Evolutionary conservation across 345 rosid genomes (phyloP).

Genomic region (Citrus sp.): DNA sequence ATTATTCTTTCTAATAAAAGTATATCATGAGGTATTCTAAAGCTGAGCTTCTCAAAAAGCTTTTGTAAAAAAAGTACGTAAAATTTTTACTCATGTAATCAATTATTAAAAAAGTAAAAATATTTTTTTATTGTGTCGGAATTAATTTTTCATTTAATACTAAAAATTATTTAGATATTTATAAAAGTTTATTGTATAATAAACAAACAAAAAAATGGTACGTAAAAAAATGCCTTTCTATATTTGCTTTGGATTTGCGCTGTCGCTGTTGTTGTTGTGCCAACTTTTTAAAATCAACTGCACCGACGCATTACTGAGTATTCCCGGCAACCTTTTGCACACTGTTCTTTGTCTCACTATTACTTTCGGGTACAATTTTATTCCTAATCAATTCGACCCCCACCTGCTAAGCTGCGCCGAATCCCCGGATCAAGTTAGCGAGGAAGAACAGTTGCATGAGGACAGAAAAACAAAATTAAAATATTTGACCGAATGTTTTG

Average conservation of each 20-base stretch:
- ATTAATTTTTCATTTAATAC: too few species aligned
- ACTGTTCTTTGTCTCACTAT: neutral
- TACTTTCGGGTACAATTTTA: neutral
- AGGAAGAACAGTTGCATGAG: too few species aligned
- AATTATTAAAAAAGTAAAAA: neutral
- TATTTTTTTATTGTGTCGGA: neutral
- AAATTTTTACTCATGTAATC: neutral
- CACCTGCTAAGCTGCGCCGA: neutral
- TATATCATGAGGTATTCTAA: neutral
- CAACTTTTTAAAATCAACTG: neutral
- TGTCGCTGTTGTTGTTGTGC: neutral
- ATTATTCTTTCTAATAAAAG: too few species aligned
- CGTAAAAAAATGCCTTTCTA: too few species aligned
- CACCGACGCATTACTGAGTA: slow-evolving; percentile 34
- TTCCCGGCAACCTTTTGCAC: slow-evolving; percentile 26
- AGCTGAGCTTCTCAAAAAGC: neutral
- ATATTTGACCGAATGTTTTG: slow-evolving; percentile 20
- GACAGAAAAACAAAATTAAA: neutral
- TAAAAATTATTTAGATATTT: too few species aligned
- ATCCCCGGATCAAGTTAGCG: neutral
- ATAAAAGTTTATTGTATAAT: too few species aligned
- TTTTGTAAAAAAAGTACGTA: neutral
- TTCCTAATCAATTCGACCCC: too few species aligned
- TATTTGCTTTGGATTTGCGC: too few species aligned
- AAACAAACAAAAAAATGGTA: too few species aligned